These are phyloP conservation scores for Stereum hirsutum DNA, from an alignment of 1,284 basidiomycete species.

Conservation along the genomic window DNA sequence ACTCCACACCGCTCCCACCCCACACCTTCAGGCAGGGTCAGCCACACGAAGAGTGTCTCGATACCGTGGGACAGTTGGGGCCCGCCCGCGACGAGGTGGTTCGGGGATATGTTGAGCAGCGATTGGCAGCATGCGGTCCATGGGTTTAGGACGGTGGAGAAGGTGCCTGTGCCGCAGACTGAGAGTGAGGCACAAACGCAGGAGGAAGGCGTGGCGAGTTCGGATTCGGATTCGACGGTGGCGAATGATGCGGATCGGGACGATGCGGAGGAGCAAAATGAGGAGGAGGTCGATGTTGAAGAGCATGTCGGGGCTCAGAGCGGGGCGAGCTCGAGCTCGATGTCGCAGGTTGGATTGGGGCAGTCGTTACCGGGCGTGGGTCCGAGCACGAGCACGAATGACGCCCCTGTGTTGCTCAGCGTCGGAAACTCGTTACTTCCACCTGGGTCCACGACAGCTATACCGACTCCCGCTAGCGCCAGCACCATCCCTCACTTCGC, in stretches of 20 bases:
- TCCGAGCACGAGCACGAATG: too few species aligned
- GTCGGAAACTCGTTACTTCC: too few species aligned
- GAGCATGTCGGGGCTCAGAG: background rate
- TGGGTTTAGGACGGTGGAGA: constrained; percentile 35
- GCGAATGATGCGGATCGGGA: background rate
- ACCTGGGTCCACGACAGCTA: too few species aligned
- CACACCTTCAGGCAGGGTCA: too few species aligned
- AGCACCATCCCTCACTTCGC: too few species aligned
- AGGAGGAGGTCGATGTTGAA: background rate
- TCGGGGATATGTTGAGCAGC: constrained; percentile 29
- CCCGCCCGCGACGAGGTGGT: constrained; percentile 39
- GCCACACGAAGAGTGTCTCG: background rate
- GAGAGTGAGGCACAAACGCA: too few species aligned
- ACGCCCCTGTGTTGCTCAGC: too few species aligned
- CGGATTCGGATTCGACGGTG: background rate
- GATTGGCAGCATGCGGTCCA: constrained; percentile 47
- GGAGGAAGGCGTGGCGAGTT: constrained; percentile 1
- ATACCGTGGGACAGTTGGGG: constrained; percentile 44
- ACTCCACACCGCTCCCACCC: background rate
- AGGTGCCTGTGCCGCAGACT: too few species aligned
- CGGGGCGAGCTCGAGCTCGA: too few species aligned
- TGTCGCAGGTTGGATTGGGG: too few species aligned
- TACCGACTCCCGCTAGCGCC: too few species aligned
- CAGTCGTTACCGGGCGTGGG: too few species aligned
- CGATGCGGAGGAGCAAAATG: background rate